Evolutionary conservation across 768 basidiomycete genomes (phyloP), one percentile per base, ranked within the genome.

Genomic region (Termitomyces sp.): DNA sequence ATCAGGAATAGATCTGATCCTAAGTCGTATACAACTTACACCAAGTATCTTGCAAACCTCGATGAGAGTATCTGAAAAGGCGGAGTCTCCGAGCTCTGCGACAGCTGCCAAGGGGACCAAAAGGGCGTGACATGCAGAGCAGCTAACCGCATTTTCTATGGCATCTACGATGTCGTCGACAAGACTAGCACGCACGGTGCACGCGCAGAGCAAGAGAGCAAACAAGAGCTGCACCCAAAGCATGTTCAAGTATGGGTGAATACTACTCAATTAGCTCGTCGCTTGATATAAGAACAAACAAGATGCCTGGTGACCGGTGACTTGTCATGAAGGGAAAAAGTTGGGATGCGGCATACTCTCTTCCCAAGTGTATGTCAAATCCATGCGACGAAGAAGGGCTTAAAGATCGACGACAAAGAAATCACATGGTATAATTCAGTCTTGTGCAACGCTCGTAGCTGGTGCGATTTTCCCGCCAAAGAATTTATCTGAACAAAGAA

Each of bases 91-190:
- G 2, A 81, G 68, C 22, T 69, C 54, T 3, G 83, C 83, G 8
- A 84, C 66, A 8, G 68, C 72, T 64, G 77, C 68, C 16, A 85
- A 62, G 2, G 81, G 74, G 20, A 75, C 68, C 12, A 85, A 66
- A 9, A 85, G 70, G 3, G 75, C 72, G 61, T 83, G 80, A 64
- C 83, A 85, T 10, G 78, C 75, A 18, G 63, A 70, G 58, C 84
- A 86, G 54, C 77, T 77, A 1, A 77, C 74, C 0, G 79, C 80
- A 5, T 74, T 68, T 55, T 75, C 71, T 29, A 83, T 68, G 13
- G 75, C 79, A 39, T 73, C 57, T 59, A 81, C 62, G 8, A 83
- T 73, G 56, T 74, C 72, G 51, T 73, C 69, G n/a, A 73, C 65
- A 20, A 76, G 63, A 49, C 66, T 69, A n/a, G 69, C 73, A 41